Base-by-base conservation (phyloP, 2,329 filamentous ascomycete genomes). In the Chaetomiaceae sp. region DNA sequence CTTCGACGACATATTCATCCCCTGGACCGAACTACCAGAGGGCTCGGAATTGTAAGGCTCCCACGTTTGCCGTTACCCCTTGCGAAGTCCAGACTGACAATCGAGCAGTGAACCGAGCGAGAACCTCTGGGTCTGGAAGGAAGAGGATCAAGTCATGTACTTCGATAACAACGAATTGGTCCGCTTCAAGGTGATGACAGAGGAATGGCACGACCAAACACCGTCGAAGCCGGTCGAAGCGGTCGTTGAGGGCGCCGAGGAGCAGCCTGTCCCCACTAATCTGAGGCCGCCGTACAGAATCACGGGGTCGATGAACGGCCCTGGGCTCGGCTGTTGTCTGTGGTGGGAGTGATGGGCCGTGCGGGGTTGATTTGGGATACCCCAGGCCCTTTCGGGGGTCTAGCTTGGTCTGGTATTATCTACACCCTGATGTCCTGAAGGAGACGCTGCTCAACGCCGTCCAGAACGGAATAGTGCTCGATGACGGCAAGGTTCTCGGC, bases 401-500 rank as follows among this genome's bases (percentile, higher is more conserved):
- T n/a, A n/a, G n/a, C 44, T 30, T 51, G 40, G 37, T n/a, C 39
- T 35, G 15, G 30, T 42, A 51, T 55, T 60, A 58, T 51, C 60
- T 69, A 70, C 54, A 60, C 62, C 54, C 62, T 66, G 62, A 70
- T 65, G 67, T 69, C 68, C 62, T 74, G 74, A 60, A 97, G 70
- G 49, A 98, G 71, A 62, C 93, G 81, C 61, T 89, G 79, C 71
- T 96, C 90, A 48, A 96, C 84, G 15, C 85, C 85, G 58, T 95
- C 87, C 49, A 97, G 71, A 53, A 96, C 88, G 60, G 87, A 96
- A 64, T 88, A 86, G 67, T 97, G 91, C 65, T 95, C 90, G 60
- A 95, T 78, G 19, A 98, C 93, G 58, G 94, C 90, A 52, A 98
- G 68, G 67, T 98, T 98, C 74, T 98, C 93, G 3, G 87, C 87